These are phyloP conservation scores for Paraglomus brasilianum DNA, from an alignment of 192 early-diverging fungal species.

Conservation along the genomic window DNA sequence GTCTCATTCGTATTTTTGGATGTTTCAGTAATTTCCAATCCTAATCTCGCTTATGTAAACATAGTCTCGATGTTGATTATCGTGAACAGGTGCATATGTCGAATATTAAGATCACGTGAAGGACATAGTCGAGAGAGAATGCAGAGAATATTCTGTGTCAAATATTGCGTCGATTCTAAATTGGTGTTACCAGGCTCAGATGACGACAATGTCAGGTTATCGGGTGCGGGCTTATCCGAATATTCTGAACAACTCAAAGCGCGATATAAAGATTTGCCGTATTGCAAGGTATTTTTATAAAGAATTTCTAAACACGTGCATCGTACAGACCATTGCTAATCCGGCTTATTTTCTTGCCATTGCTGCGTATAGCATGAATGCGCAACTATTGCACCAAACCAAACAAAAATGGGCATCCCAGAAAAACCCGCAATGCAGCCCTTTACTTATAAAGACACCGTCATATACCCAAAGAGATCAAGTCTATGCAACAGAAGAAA, in stretches of 20 bases:
- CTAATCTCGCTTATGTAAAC: background rate
- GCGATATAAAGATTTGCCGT: constrained; percentile 83
- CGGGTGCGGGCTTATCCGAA: constrained; percentile 92
- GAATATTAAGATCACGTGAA: constrained; percentile 77
- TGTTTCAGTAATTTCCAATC: background rate
- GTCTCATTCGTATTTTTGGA: background rate
- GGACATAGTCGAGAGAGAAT: constrained; percentile 94
- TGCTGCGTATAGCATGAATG: too few relatives aligned
- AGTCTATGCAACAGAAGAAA: constrained; percentile 76
- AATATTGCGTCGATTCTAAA: constrained; percentile 92
- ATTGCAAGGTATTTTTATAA: constrained; percentile 47
- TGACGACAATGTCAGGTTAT: constrained; percentile 95
- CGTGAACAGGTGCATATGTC: constrained; percentile 92
- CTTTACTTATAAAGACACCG: constrained; percentile 64
- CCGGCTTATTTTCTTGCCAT: too few relatives aligned
- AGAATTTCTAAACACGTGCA: background rate
- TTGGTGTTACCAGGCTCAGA: constrained; percentile 94
- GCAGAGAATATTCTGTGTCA: constrained; percentile 93
- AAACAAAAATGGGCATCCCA: too few relatives aligned
- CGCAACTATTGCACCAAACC: too few relatives aligned
- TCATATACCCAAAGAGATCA: constrained; percentile 80
- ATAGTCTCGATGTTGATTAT: constrained; percentile 91
- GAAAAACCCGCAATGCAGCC: too few relatives aligned
- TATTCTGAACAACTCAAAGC: constrained; percentile 92
- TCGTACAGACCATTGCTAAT: background rate